phyloP scores from a whole-genome alignment of 2,329 filamentous ascomycete genomes.

The Hypoxylon sp. region DNA sequence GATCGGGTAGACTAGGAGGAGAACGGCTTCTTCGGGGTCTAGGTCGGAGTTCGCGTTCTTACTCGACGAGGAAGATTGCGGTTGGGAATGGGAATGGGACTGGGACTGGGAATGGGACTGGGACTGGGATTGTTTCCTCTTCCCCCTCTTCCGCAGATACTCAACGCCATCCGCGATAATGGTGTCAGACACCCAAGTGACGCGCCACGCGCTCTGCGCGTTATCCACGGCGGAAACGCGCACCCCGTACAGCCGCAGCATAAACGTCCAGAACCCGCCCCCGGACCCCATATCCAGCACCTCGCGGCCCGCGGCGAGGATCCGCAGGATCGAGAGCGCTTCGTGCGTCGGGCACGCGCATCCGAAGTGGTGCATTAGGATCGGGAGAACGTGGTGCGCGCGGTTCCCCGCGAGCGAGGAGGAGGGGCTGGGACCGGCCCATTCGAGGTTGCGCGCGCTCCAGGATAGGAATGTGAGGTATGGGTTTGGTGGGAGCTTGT shows the following conservation, averaged over 20 bases:
- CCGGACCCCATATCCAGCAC: conserved; percentile 79
- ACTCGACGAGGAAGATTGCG: not conserved
- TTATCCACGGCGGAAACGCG: conserved; percentile 75
- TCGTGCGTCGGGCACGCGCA: conserved; percentile 80
- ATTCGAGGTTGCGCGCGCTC: conserved; percentile 74
- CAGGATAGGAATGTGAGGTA: conserved; percentile 78
- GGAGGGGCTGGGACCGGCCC: conserved; percentile 71
- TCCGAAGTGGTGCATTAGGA: conserved; percentile 85
- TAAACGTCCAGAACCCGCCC: conserved; percentile 82
- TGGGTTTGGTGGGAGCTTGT: conserved; percentile 67
- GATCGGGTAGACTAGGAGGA: conserved; percentile 81
- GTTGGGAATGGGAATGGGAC: too few species aligned
- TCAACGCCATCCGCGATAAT: conserved; percentile 71
- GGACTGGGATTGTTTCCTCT: conserved; percentile 26
- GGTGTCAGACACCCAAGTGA: conserved; percentile 78
- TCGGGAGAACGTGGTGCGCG: conserved; percentile 76
- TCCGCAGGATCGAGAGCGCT: conserved; percentile 71
- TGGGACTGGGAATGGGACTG: too few species aligned
- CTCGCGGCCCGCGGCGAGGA: conserved; percentile 66
- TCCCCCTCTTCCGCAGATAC: conserved; percentile 66
- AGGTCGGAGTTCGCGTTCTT: not conserved
- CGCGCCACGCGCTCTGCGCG: conserved; percentile 76
- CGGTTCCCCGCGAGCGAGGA: conserved; percentile 65
- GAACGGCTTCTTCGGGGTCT: conserved; percentile 63
- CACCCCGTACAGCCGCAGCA: conserved; percentile 73